Conservation (phyloP, 148 eudicot genomes). For the Rhododendron simsii region DNA sequence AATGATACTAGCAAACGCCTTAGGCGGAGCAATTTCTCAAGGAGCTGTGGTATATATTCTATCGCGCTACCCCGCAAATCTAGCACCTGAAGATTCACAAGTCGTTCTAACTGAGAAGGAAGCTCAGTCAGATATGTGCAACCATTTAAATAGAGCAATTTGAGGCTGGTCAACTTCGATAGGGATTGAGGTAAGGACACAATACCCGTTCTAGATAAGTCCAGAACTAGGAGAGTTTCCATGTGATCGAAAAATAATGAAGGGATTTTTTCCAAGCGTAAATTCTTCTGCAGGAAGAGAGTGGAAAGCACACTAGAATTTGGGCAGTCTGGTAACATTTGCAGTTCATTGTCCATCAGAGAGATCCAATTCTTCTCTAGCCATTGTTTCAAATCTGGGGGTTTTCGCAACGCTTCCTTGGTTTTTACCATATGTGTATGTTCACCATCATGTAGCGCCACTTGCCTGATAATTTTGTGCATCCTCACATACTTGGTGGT, state of each 20-base stretch:
- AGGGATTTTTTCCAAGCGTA: too few species aligned
- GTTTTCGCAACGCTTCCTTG: too few species aligned
- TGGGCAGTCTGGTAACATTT: too few species aligned
- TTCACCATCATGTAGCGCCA: too few species aligned
- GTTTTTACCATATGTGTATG: too few species aligned
- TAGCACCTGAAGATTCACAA: constrained; percentile 10
- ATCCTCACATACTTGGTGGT: too few species aligned
- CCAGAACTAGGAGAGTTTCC: constrained; percentile 8
- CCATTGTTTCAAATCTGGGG: too few species aligned
- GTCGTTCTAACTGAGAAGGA: constrained; percentile 1
- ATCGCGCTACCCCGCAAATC: constrained; percentile 19
- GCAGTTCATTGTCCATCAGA: too few species aligned
- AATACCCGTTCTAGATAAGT: constrained; percentile 7
- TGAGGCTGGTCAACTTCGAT: background rate
- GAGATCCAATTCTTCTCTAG: too few species aligned
- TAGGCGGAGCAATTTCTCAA: background rate
- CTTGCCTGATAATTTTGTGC: too few species aligned
- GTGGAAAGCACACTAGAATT: too few species aligned
- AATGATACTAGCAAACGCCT: constrained; percentile 18
- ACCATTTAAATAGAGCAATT: constrained; percentile 12
- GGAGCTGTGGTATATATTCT: background rate
- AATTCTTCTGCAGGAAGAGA: too few species aligned
- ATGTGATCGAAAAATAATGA: background rate
- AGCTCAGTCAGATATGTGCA: constrained; percentile 12
- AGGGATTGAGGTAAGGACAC: constrained; percentile 6